Conservation (phyloP, 352 stramenopile species). For the Phytophthora fragariaefolia region DNA sequence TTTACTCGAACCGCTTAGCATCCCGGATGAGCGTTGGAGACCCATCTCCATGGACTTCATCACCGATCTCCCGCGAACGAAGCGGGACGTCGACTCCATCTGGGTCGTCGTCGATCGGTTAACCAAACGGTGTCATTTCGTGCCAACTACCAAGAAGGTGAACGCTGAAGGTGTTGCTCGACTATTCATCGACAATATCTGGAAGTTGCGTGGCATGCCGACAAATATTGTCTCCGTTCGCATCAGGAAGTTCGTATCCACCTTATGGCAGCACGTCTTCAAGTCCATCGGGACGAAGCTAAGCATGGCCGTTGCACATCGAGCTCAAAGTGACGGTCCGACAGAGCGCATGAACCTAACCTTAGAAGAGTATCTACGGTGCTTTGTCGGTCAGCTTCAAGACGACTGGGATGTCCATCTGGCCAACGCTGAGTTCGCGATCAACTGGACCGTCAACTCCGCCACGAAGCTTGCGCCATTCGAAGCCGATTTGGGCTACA, state of each 20-base stretch:
- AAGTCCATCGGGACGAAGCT: constrained; percentile 7
- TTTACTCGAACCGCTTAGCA: constrained; percentile 8
- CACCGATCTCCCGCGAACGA: constrained; percentile 6
- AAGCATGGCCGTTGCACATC: constrained; percentile 16
- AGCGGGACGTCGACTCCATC: background rate
- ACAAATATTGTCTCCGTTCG: constrained; percentile 22
- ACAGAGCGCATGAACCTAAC: constrained; percentile 17
- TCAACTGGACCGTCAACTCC: constrained; percentile 9
- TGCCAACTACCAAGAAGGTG: constrained; percentile 2
- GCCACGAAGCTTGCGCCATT: constrained; percentile 26
- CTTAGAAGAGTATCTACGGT: constrained; percentile 11
- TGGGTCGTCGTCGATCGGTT: constrained; percentile 28
- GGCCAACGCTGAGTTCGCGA: constrained; percentile 6
- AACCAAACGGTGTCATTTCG: constrained; percentile 16
- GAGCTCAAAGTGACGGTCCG: constrained; percentile 13
- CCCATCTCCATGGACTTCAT: constrained; percentile 24
- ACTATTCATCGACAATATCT: constrained; percentile 25
- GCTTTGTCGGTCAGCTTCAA: constrained; percentile 17
- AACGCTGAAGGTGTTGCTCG: constrained; percentile 9
- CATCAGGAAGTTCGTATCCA: constrained; percentile 20
- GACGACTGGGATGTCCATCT: constrained; percentile 23
- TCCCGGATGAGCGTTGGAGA: constrained; percentile 13
- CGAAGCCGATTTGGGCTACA: constrained; percentile 22
- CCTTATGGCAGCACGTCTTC: constrained; percentile 15
- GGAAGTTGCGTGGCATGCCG: constrained; percentile 11